phyloP scores from a whole-genome alignment of 306 rosid genomes.

The Erythrophleum fordii region DNA sequence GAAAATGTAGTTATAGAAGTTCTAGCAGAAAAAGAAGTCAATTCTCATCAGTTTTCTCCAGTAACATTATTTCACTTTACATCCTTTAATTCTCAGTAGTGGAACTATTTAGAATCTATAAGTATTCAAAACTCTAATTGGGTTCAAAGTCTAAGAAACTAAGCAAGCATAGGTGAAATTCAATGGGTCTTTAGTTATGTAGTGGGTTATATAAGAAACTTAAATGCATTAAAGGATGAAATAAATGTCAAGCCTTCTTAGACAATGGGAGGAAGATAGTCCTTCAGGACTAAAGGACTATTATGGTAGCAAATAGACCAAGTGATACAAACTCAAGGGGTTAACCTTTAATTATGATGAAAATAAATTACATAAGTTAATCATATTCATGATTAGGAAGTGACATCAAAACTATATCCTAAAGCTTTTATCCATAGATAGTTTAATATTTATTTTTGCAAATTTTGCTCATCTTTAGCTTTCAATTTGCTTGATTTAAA shows the following conservation, averaged over 20 bases:
- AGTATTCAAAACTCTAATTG: slow-evolving; percentile 45
- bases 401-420: too few relatives aligned
- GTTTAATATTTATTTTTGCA: too few relatives aligned
- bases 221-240: slow-evolving; percentile 57
- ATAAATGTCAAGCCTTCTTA: slow-evolving; percentile 38
- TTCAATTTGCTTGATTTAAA: too few relatives aligned
- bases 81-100: slow-evolving; percentile 59
- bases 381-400: slow-evolving; percentile 44
- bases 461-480: too few relatives aligned
- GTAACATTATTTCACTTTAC: slow-evolving; percentile 69
- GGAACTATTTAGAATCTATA: slow-evolving; percentile 43
- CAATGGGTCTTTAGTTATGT: slow-evolving; percentile 39
- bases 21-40: slow-evolving; percentile 57
- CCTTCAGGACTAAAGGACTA: slow-evolving; percentile 40
- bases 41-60: slow-evolving; percentile 79
- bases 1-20: slow-evolving; percentile 45
- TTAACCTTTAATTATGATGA: too few relatives aligned
- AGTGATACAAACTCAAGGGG: slow-evolving; percentile 38
- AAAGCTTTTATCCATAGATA: too few relatives aligned
- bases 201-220: slow-evolving; percentile 40
- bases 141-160: slow-evolving; percentile 48
- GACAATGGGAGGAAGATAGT: slow-evolving; percentile 48
- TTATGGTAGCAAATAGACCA: slow-evolving; percentile 35
- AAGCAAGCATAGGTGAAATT: slow-evolving; percentile 54
- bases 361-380: too few relatives aligned